Conservation (phyloP, 2,329 filamentous ascomycete genomes). For the Stachybotrys elegans region DNA sequence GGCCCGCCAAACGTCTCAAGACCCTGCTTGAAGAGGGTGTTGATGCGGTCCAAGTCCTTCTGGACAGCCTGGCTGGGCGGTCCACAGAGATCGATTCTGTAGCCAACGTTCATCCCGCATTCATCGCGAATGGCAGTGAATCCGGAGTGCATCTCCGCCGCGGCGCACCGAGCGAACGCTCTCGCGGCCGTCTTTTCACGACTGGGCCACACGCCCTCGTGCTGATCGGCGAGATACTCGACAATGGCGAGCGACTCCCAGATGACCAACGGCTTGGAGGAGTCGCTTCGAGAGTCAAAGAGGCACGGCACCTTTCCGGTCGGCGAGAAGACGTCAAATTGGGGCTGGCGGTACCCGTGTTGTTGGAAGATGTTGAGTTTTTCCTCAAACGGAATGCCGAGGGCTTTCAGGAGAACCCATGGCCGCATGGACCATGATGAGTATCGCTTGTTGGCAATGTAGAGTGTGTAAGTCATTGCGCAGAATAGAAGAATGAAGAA, state of each 20-base stretch:
- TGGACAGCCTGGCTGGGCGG: slow-evolving; percentile 22
- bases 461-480: slow-evolving; percentile 32
- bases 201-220: slow-evolving; percentile 37
- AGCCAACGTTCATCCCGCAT: slow-evolving; percentile 36
- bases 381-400: slow-evolving; percentile 37
- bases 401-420: slow-evolving; percentile 38
- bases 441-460: slow-evolving; percentile 40
- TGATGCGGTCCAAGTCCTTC: slow-evolving; percentile 29
- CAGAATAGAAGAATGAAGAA: slow-evolving; percentile 1
- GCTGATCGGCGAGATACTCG: slow-evolving; percentile 39
- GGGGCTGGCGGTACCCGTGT: slow-evolving; percentile 23
- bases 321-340: slow-evolving; percentile 33
- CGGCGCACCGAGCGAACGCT: slow-evolving; percentile 37
- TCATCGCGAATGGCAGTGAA: slow-evolving; percentile 35
- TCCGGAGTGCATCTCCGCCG: slow-evolving; percentile 42
- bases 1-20: slow-evolving; percentile 34
- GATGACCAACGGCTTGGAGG: slow-evolving; percentile 21
- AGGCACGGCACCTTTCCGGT: slow-evolving; percentile 37
- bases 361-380: slow-evolving; percentile 28
- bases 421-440: slow-evolving; percentile 42
- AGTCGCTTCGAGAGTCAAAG: slow-evolving; percentile 17
- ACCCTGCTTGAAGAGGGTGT: slow-evolving; percentile 31
- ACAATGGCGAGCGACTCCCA: slow-evolving; percentile 44
- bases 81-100: slow-evolving; percentile 27
- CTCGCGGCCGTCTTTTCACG: slow-evolving; percentile 25